These are phyloP conservation scores for Croton setiger DNA, from an alignment of 441 rosid species.

Conservation along the genomic window DNA sequence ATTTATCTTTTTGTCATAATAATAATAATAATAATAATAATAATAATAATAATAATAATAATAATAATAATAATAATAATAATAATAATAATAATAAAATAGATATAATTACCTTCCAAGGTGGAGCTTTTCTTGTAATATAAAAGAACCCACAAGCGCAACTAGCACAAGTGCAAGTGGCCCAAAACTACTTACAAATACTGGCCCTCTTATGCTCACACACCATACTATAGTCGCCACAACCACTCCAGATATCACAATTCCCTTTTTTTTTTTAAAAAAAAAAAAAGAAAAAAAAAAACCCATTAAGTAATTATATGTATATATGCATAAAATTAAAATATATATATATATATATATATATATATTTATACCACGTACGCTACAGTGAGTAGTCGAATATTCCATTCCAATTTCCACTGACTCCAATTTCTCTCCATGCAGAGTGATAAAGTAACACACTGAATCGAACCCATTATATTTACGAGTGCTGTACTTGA, in stretches of 20 bases:
- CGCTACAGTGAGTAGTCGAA: conserved; percentile 14
- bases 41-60: too few species aligned
- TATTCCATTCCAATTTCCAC: conserved; percentile 16
- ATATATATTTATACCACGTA: conserved; percentile 9
- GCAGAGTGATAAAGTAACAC: not conserved
- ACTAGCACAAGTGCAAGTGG: conserved; percentile 8
- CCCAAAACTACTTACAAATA: conserved; percentile 13
- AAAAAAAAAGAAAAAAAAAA: not conserved
- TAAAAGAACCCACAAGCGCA: conserved; percentile 5
- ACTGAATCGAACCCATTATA: not conserved
- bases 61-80: too few species aligned
- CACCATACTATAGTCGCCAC: not conserved
- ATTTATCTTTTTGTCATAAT: too few species aligned
- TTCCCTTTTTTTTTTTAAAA: conserved; percentile 23
- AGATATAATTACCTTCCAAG: conserved; percentile 12
- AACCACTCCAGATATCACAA: conserved; percentile 12
- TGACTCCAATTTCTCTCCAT: too few species aligned
- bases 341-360: not conserved
- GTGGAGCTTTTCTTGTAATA: conserved; percentile 15
- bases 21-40: too few species aligned
- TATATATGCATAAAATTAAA: not conserved
- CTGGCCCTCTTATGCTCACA: conserved; percentile 16
- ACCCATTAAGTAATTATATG: not conserved
- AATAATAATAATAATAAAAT: too few species aligned
- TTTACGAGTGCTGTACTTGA: conserved; percentile 6